Percentiles rank a stretch among this genome's conserved stretches.
These are phyloP conservation scores for Sporothrix luriei DNA, from an alignment of 2,329 filamentous ascomycete species.

Conservation along the genomic window DNA sequence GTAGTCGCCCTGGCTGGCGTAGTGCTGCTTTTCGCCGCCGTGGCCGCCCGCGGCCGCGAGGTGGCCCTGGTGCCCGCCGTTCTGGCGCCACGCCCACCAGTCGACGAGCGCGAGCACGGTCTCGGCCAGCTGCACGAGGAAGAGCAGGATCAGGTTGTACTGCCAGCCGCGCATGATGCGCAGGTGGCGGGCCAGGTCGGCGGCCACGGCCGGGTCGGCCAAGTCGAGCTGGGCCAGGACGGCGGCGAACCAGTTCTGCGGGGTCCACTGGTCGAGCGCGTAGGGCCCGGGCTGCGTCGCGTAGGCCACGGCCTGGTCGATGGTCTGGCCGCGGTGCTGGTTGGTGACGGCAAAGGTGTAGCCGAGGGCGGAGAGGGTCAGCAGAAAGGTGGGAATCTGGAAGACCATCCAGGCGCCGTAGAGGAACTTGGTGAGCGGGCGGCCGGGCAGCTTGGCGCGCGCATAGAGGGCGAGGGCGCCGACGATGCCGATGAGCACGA, in stretches of 20 bases:
- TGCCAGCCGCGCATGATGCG: conserved; percentile 44
- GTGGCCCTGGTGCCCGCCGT: background rate
- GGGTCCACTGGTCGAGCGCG: conserved; percentile 44
- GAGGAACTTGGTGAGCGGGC: background rate
- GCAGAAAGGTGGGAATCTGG: conserved; percentile 43
- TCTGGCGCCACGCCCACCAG: conserved; percentile 20
- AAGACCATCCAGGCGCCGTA: conserved; percentile 46
- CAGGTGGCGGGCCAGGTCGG: conserved; percentile 40
- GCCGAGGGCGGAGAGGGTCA: conserved; percentile 45
- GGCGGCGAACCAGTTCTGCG: conserved; percentile 47
- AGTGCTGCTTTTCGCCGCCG: background rate
- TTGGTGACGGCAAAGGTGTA: conserved; percentile 45
- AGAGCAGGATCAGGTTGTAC: conserved; percentile 45
- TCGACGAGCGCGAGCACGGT: conserved; percentile 30
- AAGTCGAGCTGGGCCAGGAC: conserved; percentile 42
- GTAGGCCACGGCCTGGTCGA: conserved; percentile 40
- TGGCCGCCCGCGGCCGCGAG: background rate
- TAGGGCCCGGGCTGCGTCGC: conserved; percentile 40
- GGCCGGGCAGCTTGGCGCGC: conserved; percentile 18
- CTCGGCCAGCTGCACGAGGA: conserved; percentile 36
- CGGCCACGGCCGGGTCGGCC: conserved; percentile 35
- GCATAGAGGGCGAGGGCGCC: conserved; percentile 41
- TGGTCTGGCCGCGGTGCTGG: conserved; percentile 40
- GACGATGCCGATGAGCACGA: conserved; percentile 44
- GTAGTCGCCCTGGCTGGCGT: background rate